Percentiles rank a stretch among this genome's conserved stretches.
Evolutionary conservation across 331 rosid species (phyloP).

Genomic region (Stylosanthes scabra): DNA sequence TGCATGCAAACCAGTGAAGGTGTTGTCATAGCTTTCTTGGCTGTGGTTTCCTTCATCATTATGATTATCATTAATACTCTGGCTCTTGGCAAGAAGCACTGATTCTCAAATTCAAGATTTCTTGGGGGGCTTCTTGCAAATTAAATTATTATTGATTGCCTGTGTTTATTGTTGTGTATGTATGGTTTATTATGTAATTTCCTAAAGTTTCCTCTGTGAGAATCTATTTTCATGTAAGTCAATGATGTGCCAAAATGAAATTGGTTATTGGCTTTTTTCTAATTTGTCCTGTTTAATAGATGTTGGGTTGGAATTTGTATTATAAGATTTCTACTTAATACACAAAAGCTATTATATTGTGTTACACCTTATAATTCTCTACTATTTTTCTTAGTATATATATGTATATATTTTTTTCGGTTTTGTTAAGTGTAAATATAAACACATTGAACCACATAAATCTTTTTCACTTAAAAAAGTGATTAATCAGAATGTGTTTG

Average conservation of each 20-base stretch:
- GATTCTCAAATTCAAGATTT: not conserved
- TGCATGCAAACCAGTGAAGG: conserved; percentile 67
- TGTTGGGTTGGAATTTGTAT: conserved; percentile 10
- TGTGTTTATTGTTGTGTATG: not conserved
- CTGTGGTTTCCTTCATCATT: conserved; percentile 49
- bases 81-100: conserved; percentile 51
- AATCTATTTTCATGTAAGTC: not conserved
- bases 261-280: not conserved
- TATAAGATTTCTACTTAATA: not conserved
- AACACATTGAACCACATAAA: no score
- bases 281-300: no score
- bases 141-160: no score
- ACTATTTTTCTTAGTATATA: not conserved
- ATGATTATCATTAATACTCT: conserved; percentile 68
- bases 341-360: not conserved
- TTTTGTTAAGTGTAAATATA: no score
- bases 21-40: conserved; percentile 61
- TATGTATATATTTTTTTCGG: no score
- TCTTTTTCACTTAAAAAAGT: no score
- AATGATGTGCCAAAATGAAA: not conserved
- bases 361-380: not conserved
- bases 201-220: not conserved
- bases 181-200: conserved; percentile 7
- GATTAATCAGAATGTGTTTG: no score
- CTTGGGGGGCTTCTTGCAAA: not conserved